Conservation (phyloP, 495 filamentous ascomycete species). For the Platismatia glauca region DNA sequence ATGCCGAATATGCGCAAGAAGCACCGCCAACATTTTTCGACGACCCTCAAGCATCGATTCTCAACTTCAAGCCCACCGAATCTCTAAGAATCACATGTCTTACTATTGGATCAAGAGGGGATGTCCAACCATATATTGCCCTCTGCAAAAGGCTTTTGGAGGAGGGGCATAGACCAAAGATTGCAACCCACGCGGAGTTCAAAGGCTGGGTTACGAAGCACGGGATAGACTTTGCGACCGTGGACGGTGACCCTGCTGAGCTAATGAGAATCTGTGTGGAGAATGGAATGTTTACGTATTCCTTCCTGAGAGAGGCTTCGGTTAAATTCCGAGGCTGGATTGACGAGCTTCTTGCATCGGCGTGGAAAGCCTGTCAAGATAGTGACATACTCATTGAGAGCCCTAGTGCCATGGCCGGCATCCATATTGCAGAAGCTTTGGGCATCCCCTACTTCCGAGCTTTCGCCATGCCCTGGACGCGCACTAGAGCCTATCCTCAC, state of each 20-base stretch:
- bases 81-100: slow-evolving; percentile 83
- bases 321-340: slow-evolving; percentile 90
- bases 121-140: slow-evolving; percentile 96
- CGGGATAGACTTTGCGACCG: slow-evolving; percentile 82
- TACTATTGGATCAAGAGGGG: slow-evolving; percentile 90
- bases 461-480: slow-evolving; percentile 98
- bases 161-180: slow-evolving; percentile 78
- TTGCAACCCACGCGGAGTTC: slow-evolving; percentile 90
- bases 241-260: slow-evolving; percentile 87
- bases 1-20: slow-evolving; percentile 36
- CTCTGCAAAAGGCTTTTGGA: slow-evolving; percentile 82
- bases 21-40: slow-evolving; percentile 77
- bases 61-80: slow-evolving; percentile 86
- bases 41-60: slow-evolving; percentile 80
- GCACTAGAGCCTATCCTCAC: slow-evolving; percentile 91
- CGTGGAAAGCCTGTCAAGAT: slow-evolving; percentile 76
- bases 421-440: slow-evolving; percentile 96
- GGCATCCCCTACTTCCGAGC: slow-evolving; percentile 93
- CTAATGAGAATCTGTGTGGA: slow-evolving; percentile 94
- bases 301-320: slow-evolving; percentile 80
- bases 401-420: slow-evolving; percentile 95
- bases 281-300: slow-evolving; percentile 93
- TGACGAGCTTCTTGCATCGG: slow-evolving; percentile 74
- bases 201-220: slow-evolving; percentile 78
- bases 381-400: slow-evolving; percentile 90